Evolutionary conservation across 169 alveolate genomes (phyloP).

Genomic region (Pseudocohnilembus persalinus): DNA sequence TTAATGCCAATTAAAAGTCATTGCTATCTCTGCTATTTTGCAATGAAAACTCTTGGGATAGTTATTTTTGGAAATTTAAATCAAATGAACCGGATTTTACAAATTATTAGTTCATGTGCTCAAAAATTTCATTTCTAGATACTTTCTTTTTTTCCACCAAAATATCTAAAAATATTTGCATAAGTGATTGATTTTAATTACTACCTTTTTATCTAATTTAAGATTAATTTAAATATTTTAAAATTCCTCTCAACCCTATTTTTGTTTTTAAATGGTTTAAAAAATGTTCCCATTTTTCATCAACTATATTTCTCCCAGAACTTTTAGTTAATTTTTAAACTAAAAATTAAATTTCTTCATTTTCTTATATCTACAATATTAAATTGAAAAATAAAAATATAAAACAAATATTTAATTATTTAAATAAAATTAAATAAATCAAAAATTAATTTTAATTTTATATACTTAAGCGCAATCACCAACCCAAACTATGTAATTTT

Average conservation of each 20-base stretch:
- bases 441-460: too few species aligned
- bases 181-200: neutral
- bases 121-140: neutral
- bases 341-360: neutral
- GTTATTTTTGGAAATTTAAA: too few species aligned
- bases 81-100: neutral
- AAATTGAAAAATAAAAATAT: too few species aligned
- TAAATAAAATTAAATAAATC: too few species aligned
- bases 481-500: neutral
- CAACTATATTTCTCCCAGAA: neutral
- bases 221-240: neutral
- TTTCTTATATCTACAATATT: neutral
- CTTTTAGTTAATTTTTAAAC: neutral
- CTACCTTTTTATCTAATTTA: neutral
- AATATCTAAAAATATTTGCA: neutral
- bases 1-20: neutral
- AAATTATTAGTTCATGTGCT: neutral
- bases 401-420: neutral
- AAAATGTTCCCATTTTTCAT: neutral
- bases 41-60: neutral
- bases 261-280: neutral
- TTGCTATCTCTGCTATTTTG: neutral
- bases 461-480: neutral
- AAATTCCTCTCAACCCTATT: neutral
- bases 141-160: neutral